Conservation (phyloP, 1,139 yeast genomes). For the Saccharomycopsis phalli region DNA sequence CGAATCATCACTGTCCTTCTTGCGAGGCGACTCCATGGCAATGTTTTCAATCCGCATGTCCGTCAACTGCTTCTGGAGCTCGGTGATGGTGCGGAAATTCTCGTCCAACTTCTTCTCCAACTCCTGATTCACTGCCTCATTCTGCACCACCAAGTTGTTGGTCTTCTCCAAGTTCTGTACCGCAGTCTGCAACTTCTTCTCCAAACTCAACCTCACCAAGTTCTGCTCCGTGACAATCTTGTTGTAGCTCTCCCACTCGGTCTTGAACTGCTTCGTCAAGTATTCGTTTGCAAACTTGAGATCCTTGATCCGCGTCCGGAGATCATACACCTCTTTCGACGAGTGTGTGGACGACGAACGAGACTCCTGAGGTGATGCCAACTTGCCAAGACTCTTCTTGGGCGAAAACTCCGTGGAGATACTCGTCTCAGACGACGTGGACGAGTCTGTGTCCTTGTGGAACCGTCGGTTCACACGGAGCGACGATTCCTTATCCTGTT, state of each 20-base stretch:
- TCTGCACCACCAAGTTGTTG: constrained; percentile 26
- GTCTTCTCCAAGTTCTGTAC: constrained; percentile 28
- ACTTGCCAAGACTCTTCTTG: constrained; percentile 21
- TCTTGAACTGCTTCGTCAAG: constrained; percentile 50
- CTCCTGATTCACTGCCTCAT: constrained; percentile 29
- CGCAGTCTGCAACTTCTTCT: constrained; percentile 34
- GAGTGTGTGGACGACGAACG: constrained; percentile 9
- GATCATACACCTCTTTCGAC: constrained; percentile 32
- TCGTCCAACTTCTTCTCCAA: constrained; percentile 28
- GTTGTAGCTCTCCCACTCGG: constrained; percentile 42
- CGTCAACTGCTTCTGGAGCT: constrained; percentile 40
- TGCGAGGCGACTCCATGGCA: background rate
- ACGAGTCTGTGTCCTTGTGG: constrained; percentile 9
- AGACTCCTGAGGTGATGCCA: constrained; percentile 8
- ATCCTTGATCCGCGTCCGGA: constrained; percentile 51
- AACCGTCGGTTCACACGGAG: constrained; percentile 12
- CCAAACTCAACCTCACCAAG: constrained; percentile 36
- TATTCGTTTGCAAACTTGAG: constrained; percentile 57
- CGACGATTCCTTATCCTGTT: constrained; percentile 1
- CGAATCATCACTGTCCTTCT: background rate
- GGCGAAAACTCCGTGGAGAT: constrained; percentile 6
- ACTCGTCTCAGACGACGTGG: constrained; percentile 19
- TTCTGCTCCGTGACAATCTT: constrained; percentile 42
- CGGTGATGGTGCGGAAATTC: constrained; percentile 39
- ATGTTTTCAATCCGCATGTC: constrained; percentile 39